Percentiles rank a stretch among this genome's conserved stretches.
Evolutionary conservation across 148 eudicot genomes (phyloP).

Genomic region (Selenicereus undatus): DNA sequence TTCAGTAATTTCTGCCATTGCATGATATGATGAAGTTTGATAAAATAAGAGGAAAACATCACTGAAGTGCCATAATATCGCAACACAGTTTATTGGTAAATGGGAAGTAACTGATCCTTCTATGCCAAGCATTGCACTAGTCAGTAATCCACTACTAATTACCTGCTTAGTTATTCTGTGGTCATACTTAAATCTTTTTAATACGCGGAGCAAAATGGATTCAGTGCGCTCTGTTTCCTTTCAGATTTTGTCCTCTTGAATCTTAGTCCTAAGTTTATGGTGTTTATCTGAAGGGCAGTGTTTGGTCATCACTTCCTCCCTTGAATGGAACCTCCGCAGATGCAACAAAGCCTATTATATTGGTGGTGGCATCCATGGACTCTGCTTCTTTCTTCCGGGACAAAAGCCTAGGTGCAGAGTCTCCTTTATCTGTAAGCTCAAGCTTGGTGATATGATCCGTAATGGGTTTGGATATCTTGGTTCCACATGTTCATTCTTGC

Average conservation of each 20-base stretch:
- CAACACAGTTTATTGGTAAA: background rate
- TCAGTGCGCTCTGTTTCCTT: background rate
- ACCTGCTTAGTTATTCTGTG: background rate
- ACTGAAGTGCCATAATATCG: background rate
- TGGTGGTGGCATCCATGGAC: conserved; percentile 85
- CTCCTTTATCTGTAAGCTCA: conserved; percentile 80
- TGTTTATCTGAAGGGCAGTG: conserved; percentile 79
- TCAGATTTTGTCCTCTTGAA: background rate
- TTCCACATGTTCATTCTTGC: conserved; percentile 13
- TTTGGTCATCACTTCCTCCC: conserved; percentile 97
- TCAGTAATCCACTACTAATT: background rate
- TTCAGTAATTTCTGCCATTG: background rate
- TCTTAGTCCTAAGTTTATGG: conserved; percentile 21
- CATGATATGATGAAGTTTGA: background rate
- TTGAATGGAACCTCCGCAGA: conserved; percentile 41
- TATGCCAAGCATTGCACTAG: background rate
- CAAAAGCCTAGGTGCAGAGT: conserved; percentile 91
- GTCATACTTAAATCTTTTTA: background rate
- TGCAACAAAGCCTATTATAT: conserved; percentile 54
- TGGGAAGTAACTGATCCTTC: background rate
- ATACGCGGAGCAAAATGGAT: background rate
- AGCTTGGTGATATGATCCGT: background rate
- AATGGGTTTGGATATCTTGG: background rate
- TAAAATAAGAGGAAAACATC: background rate
- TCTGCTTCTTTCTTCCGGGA: conserved; percentile 96